Percentiles rank a stretch among this genome's conserved stretches.
These are phyloP conservation scores for Leccinum uliginosum DNA, from an alignment of 768 basidiomycete genomes.

Conservation along the genomic window DNA sequence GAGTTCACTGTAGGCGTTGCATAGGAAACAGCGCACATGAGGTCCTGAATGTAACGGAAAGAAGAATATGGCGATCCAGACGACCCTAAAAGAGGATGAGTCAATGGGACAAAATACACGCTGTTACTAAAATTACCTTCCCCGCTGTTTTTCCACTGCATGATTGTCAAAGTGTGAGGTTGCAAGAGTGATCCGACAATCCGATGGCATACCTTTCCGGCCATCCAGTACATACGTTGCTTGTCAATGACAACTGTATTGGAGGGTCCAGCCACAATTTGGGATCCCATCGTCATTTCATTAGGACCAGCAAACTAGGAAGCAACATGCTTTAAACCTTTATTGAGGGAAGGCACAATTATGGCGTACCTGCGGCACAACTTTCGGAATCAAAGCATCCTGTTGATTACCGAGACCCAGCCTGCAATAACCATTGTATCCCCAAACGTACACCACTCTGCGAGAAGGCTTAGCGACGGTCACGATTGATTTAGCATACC, in stretches of 20 bases:
- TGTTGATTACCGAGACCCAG: conserved; percentile 85
- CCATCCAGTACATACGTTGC: conserved; percentile 85
- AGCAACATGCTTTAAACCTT: background rate
- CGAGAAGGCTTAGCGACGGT: conserved; percentile 7
- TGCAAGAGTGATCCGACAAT: background rate
- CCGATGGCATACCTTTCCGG: conserved; percentile 55
- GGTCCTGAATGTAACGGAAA: conserved; percentile 83
- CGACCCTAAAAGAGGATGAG: conserved; percentile 60
- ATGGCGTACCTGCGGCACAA: conserved; percentile 67
- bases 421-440: conserved; percentile 88
- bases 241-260: conserved; percentile 82
- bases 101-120: background rate
- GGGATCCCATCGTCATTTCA: conserved; percentile 52
- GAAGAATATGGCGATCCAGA: conserved; percentile 83
- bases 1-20: background rate
- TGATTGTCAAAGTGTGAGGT: conserved; percentile 14
- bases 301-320: conserved; percentile 74
- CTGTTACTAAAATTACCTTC: conserved; percentile 54
- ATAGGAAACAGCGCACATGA: conserved; percentile 50
- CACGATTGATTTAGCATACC: background rate
- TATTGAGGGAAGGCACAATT: background rate
- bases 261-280: conserved; percentile 75
- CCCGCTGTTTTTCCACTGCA: conserved; percentile 90
- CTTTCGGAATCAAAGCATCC: conserved; percentile 73
- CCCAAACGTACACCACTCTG: conserved; percentile 81